phyloP scores from a whole-genome alignment of 345 rosid species.

The Balakata baccata region DNA sequence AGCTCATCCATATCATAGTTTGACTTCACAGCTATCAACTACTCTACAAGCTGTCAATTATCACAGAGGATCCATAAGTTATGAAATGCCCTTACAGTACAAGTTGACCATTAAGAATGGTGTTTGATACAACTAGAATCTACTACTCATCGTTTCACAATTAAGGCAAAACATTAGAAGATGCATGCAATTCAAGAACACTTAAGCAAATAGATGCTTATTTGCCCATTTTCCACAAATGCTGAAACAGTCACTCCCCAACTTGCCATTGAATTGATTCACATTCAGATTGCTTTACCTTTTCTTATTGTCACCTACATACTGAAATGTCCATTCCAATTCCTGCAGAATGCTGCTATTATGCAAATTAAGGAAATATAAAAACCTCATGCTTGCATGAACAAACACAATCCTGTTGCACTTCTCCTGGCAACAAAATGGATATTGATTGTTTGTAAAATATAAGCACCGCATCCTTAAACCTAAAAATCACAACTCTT shows the following conservation, averaged over 20 bases:
- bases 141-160: not conserved
- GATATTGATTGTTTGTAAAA: not conserved
- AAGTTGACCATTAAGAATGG: not conserved
- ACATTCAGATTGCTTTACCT: not conserved
- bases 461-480: not conserved
- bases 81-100: not conserved
- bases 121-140: not conserved
- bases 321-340: not conserved
- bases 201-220: not conserved
- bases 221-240: not conserved
- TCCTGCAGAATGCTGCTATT: not conserved
- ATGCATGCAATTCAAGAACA: not conserved
- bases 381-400: not conserved
- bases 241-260: not conserved
- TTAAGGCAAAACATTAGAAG: not conserved
- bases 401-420: not conserved
- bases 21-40: not conserved
- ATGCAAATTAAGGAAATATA: not conserved
- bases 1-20: not conserved
- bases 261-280: not conserved
- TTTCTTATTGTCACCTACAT: not conserved
- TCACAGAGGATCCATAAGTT: too few species aligned
- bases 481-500: not conserved
- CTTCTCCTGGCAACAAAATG: constrained; percentile 1
- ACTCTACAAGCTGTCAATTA: not conserved